These are phyloP conservation scores for Sugiyamaella marilandica DNA, from an alignment of 805 yeast species.

Conservation along the genomic window DNA sequence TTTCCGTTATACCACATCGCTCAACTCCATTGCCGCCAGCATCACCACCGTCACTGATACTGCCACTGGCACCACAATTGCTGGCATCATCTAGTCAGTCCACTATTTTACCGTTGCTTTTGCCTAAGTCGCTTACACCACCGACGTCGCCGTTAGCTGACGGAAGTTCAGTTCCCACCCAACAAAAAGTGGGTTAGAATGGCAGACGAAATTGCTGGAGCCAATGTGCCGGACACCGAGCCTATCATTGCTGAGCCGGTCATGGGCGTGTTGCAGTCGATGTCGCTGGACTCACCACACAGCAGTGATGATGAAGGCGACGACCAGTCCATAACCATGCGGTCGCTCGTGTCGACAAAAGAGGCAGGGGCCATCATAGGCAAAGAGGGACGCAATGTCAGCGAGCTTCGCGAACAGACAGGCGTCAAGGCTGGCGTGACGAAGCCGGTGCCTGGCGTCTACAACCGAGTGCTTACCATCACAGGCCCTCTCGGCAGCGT, in stretches of 20 bases:
- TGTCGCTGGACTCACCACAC: too few species aligned
- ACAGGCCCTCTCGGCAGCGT: constrained; percentile 68
- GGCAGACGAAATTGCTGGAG: not conserved
- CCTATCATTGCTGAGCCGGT: not conserved
- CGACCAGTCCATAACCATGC: constrained; percentile 17
- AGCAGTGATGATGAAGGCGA: not conserved
- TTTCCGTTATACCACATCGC: too few species aligned
- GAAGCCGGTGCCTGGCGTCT: constrained; percentile 70
- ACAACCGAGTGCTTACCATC: constrained; percentile 77
- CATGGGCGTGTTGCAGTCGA: too few species aligned
- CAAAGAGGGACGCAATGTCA: constrained; percentile 73
- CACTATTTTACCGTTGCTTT: too few species aligned
- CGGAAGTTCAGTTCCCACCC: not conserved
- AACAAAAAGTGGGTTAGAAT: not conserved
- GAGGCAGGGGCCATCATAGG: constrained; percentile 93
- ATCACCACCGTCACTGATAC: too few species aligned
- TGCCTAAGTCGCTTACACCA: not conserved
- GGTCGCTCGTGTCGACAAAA: constrained; percentile 71
- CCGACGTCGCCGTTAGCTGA: not conserved
- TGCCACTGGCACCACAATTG: too few species aligned
- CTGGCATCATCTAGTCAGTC: too few species aligned
- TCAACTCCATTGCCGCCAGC: too few species aligned
- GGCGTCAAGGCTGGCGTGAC: constrained; percentile 84
- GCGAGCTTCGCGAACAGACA: constrained; percentile 67
- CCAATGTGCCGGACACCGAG: not conserved